A percentile compares a stretch with the other conserved stretches of the same genome.
Evolutionary conservation across 345 rosid genomes (phyloP).

Genomic region (Acer campestre): DNA sequence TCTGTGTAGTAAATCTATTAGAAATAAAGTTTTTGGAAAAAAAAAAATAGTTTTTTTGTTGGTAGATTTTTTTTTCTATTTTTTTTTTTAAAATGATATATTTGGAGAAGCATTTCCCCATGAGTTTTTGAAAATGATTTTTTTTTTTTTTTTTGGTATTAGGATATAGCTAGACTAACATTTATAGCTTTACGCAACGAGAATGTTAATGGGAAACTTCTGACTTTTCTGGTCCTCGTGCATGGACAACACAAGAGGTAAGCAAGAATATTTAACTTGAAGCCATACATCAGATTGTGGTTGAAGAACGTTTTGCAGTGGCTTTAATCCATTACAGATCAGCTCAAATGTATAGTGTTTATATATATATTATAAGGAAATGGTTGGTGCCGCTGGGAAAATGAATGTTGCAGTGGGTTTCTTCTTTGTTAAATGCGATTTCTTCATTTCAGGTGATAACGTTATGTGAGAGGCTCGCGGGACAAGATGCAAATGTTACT

Average conservation of each 20-base stretch:
- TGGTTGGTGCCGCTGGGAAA: background rate
- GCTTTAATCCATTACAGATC: background rate
- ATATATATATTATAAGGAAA: background rate
- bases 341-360: background rate
- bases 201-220: conserved; percentile 67
- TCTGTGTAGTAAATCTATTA: too few relatives aligned
- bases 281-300: background rate
- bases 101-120: too few relatives aligned
- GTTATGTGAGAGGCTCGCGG: conserved; percentile 92
- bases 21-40: too few relatives aligned
- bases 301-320: background rate
- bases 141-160: background rate
- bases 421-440: background rate
- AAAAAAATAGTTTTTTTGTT: too few relatives aligned
- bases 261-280: conserved; percentile 7
- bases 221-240: conserved; percentile 96
- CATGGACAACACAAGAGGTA: conserved; percentile 99
- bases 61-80: too few relatives aligned
- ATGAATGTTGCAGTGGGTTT: background rate
- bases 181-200: conserved; percentile 84
- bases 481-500: conserved; percentile 97
- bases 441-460: conserved; percentile 71
- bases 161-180: conserved; percentile 95
- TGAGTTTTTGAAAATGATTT: too few relatives aligned
- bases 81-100: too few relatives aligned